phyloP scores from a whole-genome alignment of 345 rosid species.

The Reutealis trisperma region DNA sequence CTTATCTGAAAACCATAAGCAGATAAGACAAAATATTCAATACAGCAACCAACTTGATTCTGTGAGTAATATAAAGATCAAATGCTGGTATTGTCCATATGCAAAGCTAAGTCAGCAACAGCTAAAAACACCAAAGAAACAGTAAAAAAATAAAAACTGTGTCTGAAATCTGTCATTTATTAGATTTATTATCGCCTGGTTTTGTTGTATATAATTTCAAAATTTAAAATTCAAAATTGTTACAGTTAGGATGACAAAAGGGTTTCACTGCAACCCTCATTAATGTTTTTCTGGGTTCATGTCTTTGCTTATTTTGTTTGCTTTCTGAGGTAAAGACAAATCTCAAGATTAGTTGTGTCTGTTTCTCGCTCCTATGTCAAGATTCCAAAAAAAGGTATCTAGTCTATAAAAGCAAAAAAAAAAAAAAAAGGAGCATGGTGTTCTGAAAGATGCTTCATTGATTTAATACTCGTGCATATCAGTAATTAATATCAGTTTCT shows the following conservation, averaged over 20 bases:
- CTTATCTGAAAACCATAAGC: neutral
- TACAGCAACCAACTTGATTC: neutral
- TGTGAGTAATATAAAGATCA: neutral
- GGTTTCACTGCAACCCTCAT: conserved; percentile 7
- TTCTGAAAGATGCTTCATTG: conserved; percentile 20
- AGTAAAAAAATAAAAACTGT: neutral
- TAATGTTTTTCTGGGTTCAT: neutral
- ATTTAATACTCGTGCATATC: conserved; percentile 14
- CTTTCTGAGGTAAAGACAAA: conserved; percentile 24
- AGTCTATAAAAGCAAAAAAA: neutral
- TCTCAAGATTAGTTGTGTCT: conserved; percentile 4
- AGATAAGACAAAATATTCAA: neutral
- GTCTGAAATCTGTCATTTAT: conserved; percentile 15
- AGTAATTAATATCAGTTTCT: conserved; percentile 8
- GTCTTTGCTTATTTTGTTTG: conserved; percentile 4
- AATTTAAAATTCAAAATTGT: conserved; percentile 17
- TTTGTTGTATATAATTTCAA: neutral
- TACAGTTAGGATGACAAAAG: neutral
- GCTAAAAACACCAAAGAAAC: neutral
- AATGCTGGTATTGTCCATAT: too few relatives aligned
- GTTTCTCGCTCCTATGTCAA: neutral
- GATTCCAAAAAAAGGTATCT: neutral
- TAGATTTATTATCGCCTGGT: conserved; percentile 11
- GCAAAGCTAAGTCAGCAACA: neutral
- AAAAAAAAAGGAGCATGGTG: neutral